Evolutionary conservation across 2,329 filamentous ascomycete genomes (phyloP).

Genomic region (Mariannaea elegans): DNA sequence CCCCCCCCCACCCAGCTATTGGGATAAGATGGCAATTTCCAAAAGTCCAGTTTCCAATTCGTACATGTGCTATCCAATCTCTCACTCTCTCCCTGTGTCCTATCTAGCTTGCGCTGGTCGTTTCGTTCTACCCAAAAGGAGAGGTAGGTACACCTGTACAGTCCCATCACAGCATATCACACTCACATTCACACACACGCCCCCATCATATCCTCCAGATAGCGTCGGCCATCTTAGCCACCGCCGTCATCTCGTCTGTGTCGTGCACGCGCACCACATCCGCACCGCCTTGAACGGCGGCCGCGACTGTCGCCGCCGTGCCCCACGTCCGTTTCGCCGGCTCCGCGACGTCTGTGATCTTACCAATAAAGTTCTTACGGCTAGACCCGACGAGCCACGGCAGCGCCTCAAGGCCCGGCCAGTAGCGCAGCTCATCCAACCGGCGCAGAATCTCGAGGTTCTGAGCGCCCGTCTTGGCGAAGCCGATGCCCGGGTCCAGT

Average conservation of each 20-base stretch:
- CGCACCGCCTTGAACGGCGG: slow-evolving; percentile 85
- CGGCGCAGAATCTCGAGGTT: slow-evolving; percentile 82
- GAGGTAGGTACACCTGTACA: not conserved
- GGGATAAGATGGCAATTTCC: no score
- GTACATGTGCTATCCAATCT: no score
- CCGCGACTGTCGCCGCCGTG: slow-evolving; percentile 87
- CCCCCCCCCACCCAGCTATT: no score
- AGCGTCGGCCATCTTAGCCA: slow-evolving; percentile 90
- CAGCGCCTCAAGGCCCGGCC: slow-evolving; percentile 71
- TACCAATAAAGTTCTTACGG: slow-evolving; percentile 88
- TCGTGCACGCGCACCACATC: slow-evolving; percentile 95
- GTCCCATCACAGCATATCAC: not conserved
- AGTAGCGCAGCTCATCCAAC: slow-evolving; percentile 69
- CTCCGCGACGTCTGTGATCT: slow-evolving; percentile 77
- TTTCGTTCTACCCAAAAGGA: not conserved
- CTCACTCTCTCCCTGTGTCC: not conserved
- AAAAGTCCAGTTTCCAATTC: no score
- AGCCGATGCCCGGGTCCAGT: slow-evolving; percentile 92
- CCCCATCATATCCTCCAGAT: slow-evolving; percentile 71
- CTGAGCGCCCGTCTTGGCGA: slow-evolving; percentile 84
- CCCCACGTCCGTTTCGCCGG: slow-evolving; percentile 80
- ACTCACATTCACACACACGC: not conserved
- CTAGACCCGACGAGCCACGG: slow-evolving; percentile 93
- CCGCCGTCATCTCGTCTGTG: slow-evolving; percentile 84
- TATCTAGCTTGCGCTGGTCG: not conserved